Evolutionary conservation across 176 grass and related monocot species (phyloP).

Genomic region (Chloris gayana): DNA sequence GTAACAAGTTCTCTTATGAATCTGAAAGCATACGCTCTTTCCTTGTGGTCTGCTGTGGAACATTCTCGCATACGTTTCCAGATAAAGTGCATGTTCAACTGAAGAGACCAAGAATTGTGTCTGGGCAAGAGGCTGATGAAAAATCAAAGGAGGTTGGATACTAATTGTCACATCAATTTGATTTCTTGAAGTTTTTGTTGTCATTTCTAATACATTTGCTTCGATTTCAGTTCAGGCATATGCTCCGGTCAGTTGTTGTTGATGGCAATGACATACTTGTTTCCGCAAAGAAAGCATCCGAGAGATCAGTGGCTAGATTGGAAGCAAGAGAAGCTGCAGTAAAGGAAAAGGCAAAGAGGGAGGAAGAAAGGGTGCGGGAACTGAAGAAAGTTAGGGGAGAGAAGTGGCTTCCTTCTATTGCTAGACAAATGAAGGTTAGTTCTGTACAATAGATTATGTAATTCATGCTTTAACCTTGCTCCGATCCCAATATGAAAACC

Average conservation of each 20-base stretch:
- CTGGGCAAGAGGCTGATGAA: slow-evolving; percentile 59
- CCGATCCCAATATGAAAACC: neutral
- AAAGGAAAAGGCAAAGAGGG: slow-evolving; percentile 70
- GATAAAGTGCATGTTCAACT: slow-evolving; percentile 60
- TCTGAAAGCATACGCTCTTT: slow-evolving; percentile 9
- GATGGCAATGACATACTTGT: slow-evolving; percentile 69
- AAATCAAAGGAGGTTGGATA: slow-evolving; percentile 89
- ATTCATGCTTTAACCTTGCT: neutral
- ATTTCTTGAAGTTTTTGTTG: slow-evolving; percentile 9
- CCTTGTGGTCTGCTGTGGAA: slow-evolving; percentile 30
- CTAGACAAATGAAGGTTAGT: slow-evolving; percentile 74
- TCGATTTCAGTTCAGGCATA: slow-evolving; percentile 69
- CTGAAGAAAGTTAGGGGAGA: slow-evolving; percentile 89
- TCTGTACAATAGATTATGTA: neutral
- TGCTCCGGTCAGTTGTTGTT: slow-evolving; percentile 68
- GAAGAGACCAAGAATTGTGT: slow-evolving; percentile 81
- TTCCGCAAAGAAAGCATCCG: slow-evolving; percentile 62
- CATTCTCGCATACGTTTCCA: slow-evolving; percentile 48
- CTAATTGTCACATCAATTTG: neutral
- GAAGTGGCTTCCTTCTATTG: slow-evolving; percentile 98
- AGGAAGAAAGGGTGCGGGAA: slow-evolving; percentile 77
- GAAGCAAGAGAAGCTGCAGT: slow-evolving; percentile 73
- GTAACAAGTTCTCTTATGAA: slow-evolving; percentile 11
- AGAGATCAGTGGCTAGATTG: slow-evolving; percentile 67
- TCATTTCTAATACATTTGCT: slow-evolving; percentile 8